These are phyloP conservation scores for Xylariaceae sp. DNA, from an alignment of 2,329 filamentous ascomycete genomes.

Conservation along the genomic window DNA sequence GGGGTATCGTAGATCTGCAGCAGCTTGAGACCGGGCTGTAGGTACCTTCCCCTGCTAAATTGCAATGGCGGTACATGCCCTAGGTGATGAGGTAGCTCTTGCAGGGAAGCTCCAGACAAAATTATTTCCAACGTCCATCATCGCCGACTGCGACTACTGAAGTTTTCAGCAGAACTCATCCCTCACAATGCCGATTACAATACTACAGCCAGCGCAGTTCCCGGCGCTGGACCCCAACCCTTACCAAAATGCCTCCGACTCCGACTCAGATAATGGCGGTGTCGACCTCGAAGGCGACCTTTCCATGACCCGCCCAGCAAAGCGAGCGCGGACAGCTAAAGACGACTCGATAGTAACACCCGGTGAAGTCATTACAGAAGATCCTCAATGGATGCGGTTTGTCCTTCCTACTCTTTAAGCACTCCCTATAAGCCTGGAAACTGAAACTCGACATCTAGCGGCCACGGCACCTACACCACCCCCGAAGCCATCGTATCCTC, in stretches of 20 bases:
- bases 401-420: slow-evolving; percentile 10
- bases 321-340: slow-evolving; percentile 30
- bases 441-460: slow-evolving; percentile 44
- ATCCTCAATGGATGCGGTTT: slow-evolving; percentile 94
- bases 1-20: background rate
- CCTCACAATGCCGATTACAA: slow-evolving; percentile 30
- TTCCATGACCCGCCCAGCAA: slow-evolving; percentile 37
- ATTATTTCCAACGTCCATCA: slow-evolving; percentile 4
- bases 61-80: no score
- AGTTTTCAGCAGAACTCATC: background rate
- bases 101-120: slow-evolving; percentile 2
- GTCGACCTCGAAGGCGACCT: slow-evolving; percentile 41
- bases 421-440: background rate
- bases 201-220: slow-evolving; percentile 24
- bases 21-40: no score
- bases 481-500: slow-evolving; percentile 76
- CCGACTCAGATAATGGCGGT: slow-evolving; percentile 34
- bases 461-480: slow-evolving; percentile 80
- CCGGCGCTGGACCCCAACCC: slow-evolving; percentile 11
- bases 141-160: slow-evolving; percentile 1
- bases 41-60: no score
- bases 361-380: slow-evolving; percentile 80
- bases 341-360: slow-evolving; percentile 70
- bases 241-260: slow-evolving; percentile 4
- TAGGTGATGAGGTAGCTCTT: no score